These are phyloP conservation scores for Colletotrichum camelliae DNA, from an alignment of 2,329 filamentous ascomycete species.

Conservation along the genomic window DNA sequence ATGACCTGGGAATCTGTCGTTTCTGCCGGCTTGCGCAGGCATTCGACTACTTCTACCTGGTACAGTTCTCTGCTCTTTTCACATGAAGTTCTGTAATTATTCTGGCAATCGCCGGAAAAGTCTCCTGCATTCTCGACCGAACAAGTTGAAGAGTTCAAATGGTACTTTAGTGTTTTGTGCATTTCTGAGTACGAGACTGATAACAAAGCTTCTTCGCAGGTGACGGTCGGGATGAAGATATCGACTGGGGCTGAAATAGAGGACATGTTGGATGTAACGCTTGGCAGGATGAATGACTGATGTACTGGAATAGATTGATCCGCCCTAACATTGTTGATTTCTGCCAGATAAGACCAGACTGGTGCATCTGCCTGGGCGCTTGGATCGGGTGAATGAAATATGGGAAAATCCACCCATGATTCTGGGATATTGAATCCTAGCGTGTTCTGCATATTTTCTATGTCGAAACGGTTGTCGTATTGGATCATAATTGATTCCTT, in stretches of 20 bases:
- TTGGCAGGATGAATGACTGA: neutral
- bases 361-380: neutral
- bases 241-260: neutral
- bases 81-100: neutral
- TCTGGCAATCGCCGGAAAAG: too few species aligned
- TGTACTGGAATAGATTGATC: neutral
- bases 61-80: neutral
- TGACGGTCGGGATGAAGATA: neutral
- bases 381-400: neutral
- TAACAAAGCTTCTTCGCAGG: neutral
- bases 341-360: neutral
- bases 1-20: neutral
- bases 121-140: neutral
- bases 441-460: neutral
- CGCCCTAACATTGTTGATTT: neutral
- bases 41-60: too few species aligned
- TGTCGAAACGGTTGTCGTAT: neutral
- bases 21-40: neutral
- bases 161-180: neutral
- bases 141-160: neutral
- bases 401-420: too few species aligned
- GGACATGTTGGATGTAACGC: neutral
- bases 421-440: neutral
- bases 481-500: neutral
- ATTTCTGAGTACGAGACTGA: neutral